These are phyloP conservation scores for Nannochloris sp. DNA, from an alignment of 139 green algal species.

Conservation along the genomic window DNA sequence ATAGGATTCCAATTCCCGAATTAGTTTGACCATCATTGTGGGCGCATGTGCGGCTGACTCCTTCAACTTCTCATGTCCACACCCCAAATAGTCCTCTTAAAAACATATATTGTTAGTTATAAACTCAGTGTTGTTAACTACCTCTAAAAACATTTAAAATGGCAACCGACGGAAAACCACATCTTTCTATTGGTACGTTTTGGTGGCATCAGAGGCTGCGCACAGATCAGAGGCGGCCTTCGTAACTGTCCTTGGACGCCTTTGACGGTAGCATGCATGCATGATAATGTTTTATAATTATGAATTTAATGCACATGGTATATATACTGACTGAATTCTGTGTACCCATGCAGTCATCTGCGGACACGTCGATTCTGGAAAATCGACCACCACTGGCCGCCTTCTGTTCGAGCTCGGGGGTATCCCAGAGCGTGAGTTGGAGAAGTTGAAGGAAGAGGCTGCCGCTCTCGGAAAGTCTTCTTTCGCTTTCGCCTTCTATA, in stretches of 20 bases:
- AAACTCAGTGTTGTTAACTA: neutral
- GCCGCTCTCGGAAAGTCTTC: constrained; percentile 57
- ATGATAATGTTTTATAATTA: neutral
- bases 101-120: neutral
- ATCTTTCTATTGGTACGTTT: constrained; percentile 7
- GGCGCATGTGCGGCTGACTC: too few relatives aligned
- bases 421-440: constrained; percentile 96
- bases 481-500: constrained; percentile 72
- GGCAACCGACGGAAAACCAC: constrained; percentile 5
- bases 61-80: neutral
- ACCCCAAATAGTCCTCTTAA: neutral
- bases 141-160: neutral
- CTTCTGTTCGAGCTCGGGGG: constrained; percentile 97
- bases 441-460: constrained; percentile 78
- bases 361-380: constrained; percentile 79
- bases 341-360: constrained; percentile 6
- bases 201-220: neutral
- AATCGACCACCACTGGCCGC: constrained; percentile 94
- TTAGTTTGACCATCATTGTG: neutral
- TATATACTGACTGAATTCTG: neutral
- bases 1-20: neutral
- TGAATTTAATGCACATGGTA: neutral
- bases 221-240: neutral
- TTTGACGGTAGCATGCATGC: neutral
- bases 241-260: neutral